A percentile compares a stretch with the other conserved stretches of the same genome.
Evolutionary conservation across 768 basidiomycete genomes (phyloP).

Genomic region (Strobilomyces echinocephalus): DNA sequence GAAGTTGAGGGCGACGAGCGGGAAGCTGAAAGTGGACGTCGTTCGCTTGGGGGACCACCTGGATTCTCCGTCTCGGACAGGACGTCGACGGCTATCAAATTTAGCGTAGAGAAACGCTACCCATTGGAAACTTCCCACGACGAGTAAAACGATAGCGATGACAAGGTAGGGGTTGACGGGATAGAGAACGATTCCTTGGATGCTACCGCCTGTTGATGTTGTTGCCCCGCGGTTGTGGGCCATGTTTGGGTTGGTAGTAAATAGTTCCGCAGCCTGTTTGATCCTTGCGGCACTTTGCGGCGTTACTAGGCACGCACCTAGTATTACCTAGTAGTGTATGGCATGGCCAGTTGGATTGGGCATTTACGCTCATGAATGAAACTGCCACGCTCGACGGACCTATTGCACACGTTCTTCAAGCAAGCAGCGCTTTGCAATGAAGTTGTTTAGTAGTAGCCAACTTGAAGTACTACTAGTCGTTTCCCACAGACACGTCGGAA

Average conservation of each 20-base stretch:
- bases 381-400: no score
- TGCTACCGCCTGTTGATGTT: not conserved
- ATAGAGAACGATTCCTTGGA: slow-evolving; percentile 14
- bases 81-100: slow-evolving; percentile 6
- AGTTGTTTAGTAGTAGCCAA: no score
- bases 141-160: slow-evolving; percentile 8
- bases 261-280: not conserved
- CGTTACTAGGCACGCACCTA: no score
- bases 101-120: slow-evolving; percentile 10
- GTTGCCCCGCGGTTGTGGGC: not conserved
- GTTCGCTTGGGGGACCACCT: not conserved
- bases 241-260: not conserved
- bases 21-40: slow-evolving; percentile 22
- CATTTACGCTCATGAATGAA: no score
- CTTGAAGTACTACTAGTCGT: no score
- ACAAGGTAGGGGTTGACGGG: slow-evolving; percentile 13
- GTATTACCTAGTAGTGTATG: no score
- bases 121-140: slow-evolving; percentile 21
- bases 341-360: no score
- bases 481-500: no score
- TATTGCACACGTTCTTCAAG: no score
- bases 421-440: no score
- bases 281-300: no score
- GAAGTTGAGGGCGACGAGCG: slow-evolving; percentile 28
- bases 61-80: slow-evolving; percentile 4